These are phyloP conservation scores for Batrachochytrium dendrobatidis DNA, from an alignment of 371 early-diverging fungal genomes.

Conservation along the genomic window DNA sequence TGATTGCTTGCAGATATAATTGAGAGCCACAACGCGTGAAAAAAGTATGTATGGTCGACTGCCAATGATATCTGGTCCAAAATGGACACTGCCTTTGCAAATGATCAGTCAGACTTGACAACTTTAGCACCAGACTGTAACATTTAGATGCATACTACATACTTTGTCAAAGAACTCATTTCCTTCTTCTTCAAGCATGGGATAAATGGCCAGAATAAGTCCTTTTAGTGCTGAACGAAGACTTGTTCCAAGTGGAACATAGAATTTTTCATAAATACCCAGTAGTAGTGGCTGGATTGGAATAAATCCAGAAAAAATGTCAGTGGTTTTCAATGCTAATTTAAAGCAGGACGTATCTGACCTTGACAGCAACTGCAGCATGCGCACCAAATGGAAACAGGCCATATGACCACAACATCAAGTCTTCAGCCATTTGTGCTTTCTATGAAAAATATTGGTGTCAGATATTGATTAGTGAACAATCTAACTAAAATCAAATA, in stretches of 20 bases:
- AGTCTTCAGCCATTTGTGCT: slow-evolving; percentile 70
- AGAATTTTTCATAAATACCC: slow-evolving; percentile 62
- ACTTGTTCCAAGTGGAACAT: slow-evolving; percentile 60
- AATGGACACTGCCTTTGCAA: slow-evolving; percentile 50
- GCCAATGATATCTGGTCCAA: slow-evolving; percentile 59
- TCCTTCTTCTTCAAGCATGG: slow-evolving; percentile 86
- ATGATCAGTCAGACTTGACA: neutral
- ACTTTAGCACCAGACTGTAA: too few relatives aligned
- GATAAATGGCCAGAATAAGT: slow-evolving; percentile 73
- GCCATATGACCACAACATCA: slow-evolving; percentile 82
- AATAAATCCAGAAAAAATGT: too few relatives aligned
- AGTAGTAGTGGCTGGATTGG: slow-evolving; percentile 64
- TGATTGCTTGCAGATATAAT: slow-evolving; percentile 62
- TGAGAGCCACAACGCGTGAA: slow-evolving; percentile 71
- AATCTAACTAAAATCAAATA: neutral
- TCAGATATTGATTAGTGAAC: neutral
- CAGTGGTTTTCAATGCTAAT: too few relatives aligned
- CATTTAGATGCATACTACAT: too few relatives aligned
- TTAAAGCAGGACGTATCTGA: slow-evolving; percentile 29
- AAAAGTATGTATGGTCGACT: slow-evolving; percentile 69
- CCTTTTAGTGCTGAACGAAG: slow-evolving; percentile 72
- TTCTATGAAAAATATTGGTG: slow-evolving; percentile 14
- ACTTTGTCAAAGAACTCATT: slow-evolving; percentile 72
- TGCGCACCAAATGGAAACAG: slow-evolving; percentile 86
- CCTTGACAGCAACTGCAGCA: slow-evolving; percentile 77